A percentile compares a stretch with the other conserved stretches of the same genome.
These are phyloP conservation scores for Cladosporium sp. DNA, from an alignment of 2,329 filamentous ascomycete genomes.

Conservation along the genomic window DNA sequence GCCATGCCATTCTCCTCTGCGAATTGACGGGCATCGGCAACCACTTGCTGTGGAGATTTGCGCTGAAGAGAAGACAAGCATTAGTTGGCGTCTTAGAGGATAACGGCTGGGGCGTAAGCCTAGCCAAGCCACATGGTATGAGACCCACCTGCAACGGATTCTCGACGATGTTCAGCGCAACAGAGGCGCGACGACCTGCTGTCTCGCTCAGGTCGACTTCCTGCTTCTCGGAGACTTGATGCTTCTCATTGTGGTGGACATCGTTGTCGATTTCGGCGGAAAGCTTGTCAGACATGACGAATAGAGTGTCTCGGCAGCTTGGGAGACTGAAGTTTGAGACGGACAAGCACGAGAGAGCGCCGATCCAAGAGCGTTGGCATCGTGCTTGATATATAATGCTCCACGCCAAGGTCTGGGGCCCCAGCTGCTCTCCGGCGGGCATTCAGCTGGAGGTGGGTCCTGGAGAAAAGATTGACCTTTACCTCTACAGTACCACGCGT, in stretches of 20 bases:
- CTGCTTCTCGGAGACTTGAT: background rate
- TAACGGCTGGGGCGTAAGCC: background rate
- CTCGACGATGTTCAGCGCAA: slow-evolving; percentile 51
- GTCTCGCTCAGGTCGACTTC: slow-evolving; percentile 14
- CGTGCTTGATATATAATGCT: slow-evolving; percentile 19
- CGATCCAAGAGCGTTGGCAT: slow-evolving; percentile 17
- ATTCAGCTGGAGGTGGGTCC: slow-evolving; percentile 17
- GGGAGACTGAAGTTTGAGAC: background rate
- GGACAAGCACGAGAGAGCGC: slow-evolving; percentile 2
- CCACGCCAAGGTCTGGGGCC: slow-evolving; percentile 21
- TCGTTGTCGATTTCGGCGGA: slow-evolving; percentile 15
- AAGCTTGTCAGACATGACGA: slow-evolving; percentile 20
- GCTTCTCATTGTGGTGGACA: slow-evolving; percentile 11
- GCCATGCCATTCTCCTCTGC: slow-evolving; percentile 39
- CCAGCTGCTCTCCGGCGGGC: slow-evolving; percentile 7
- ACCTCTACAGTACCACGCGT: background rate
- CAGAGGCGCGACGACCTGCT: slow-evolving; percentile 41
- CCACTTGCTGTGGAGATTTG: slow-evolving; percentile 36
- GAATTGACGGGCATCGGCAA: slow-evolving; percentile 39
- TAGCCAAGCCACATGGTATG: slow-evolving; percentile 7
- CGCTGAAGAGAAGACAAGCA: slow-evolving; percentile 32
- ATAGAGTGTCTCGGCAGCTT: slow-evolving; percentile 14
- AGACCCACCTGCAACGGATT: slow-evolving; percentile 47
- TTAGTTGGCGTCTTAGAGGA: background rate
- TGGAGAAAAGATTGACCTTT: slow-evolving; percentile 15